Evolutionary conservation across 495 filamentous ascomycete genomes (phyloP).

Genomic region (Aspergillus panamensis): DNA sequence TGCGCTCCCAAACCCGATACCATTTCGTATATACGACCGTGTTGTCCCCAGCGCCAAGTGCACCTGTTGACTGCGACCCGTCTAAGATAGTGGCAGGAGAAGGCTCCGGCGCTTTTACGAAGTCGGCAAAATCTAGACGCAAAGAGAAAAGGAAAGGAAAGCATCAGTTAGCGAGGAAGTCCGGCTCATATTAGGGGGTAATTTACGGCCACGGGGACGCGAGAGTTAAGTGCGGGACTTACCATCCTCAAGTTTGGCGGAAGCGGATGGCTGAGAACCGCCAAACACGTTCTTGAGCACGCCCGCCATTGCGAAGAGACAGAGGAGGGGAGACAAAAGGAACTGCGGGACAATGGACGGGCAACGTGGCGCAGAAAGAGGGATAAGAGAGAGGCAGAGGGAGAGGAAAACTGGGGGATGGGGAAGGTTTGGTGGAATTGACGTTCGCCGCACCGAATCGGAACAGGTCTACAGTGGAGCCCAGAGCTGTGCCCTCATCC

Average conservation of each 20-base stretch:
- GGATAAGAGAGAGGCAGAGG: constrained; percentile 11
- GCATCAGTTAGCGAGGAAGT: background rate
- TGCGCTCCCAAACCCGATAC: constrained; percentile 94
- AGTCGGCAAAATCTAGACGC: constrained; percentile 71
- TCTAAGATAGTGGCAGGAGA: constrained; percentile 51
- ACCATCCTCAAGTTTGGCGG: constrained; percentile 59
- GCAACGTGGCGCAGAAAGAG: constrained; percentile 24
- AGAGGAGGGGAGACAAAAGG: constrained; percentile 3
- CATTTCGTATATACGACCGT: constrained; percentile 77
- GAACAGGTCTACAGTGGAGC: constrained; percentile 20
- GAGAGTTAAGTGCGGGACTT: constrained; percentile 26
- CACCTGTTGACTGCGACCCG: constrained; percentile 39
- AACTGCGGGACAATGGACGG: constrained; percentile 8
- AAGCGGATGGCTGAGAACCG: constrained; percentile 53
- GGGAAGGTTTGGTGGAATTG: constrained; percentile 22
- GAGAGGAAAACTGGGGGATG: constrained; percentile 17
- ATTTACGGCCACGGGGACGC: background rate
- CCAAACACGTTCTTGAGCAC: constrained; percentile 66
- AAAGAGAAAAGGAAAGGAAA: background rate
- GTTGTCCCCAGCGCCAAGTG: constrained; percentile 41
- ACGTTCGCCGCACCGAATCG: constrained; percentile 27
- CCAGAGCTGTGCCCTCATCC: constrained; percentile 9
- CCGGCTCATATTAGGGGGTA: constrained; percentile 11
- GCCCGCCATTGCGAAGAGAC: constrained; percentile 54
- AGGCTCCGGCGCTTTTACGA: constrained; percentile 63